These are phyloP conservation scores for Cercospora sojina DNA, from an alignment of 2,329 filamentous ascomycete genomes.

Conservation along the genomic window DNA sequence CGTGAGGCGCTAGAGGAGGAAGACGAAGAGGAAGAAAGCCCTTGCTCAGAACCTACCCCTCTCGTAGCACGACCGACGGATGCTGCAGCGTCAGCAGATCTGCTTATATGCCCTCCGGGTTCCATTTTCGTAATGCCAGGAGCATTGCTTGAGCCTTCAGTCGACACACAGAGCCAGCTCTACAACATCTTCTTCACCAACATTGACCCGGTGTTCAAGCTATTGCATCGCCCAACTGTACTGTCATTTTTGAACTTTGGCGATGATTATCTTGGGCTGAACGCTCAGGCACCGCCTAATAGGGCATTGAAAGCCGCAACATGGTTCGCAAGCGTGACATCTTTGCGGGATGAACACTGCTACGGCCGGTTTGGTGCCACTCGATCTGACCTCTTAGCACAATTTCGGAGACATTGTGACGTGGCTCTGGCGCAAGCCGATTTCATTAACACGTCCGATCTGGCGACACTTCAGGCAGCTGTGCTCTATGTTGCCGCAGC, in stretches of 20 bases:
- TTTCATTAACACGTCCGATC: constrained; percentile 34
- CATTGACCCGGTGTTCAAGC: constrained; percentile 36
- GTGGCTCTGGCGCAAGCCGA: constrained; percentile 36
- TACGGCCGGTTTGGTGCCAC: constrained; percentile 20
- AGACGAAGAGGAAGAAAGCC: constrained; percentile 13
- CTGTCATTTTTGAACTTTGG: constrained; percentile 28
- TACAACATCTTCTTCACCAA: constrained; percentile 29
- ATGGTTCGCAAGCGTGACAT: constrained; percentile 36
- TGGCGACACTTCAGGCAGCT: constrained; percentile 36
- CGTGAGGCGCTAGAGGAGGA: constrained; percentile 37
- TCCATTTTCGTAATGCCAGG: constrained; percentile 36
- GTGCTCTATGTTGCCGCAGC: constrained; percentile 29
- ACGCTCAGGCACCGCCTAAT: constrained; percentile 26
- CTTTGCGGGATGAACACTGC: constrained; percentile 35
- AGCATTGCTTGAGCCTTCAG: constrained; percentile 30
- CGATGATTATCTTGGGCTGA: constrained; percentile 30
- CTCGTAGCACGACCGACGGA: not conserved
- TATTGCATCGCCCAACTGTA: constrained; percentile 35
- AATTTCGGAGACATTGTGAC: constrained; percentile 31
- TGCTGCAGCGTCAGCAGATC: constrained; percentile 20
- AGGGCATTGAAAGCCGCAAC: constrained; percentile 33
- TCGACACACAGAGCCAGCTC: constrained; percentile 22
- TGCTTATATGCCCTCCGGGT: constrained; percentile 35
- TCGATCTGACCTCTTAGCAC: constrained; percentile 25
- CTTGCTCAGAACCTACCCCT: not conserved